These are phyloP conservation scores for Lachancea lanzarotensis DNA, from an alignment of 805 yeast genomes.

Conservation along the genomic window DNA sequence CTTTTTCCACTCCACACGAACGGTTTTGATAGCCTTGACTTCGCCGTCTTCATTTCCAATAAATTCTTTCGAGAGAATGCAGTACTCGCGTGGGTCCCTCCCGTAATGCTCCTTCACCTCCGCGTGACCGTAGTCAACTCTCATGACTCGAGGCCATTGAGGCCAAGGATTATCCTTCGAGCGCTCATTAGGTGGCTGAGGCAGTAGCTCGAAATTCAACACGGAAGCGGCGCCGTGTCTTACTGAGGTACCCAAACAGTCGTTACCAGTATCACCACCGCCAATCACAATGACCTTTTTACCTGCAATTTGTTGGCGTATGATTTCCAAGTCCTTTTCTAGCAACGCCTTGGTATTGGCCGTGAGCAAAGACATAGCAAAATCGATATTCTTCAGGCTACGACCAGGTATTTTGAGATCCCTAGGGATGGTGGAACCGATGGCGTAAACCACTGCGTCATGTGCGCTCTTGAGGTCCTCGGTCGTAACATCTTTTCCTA, in stretches of 20 bases:
- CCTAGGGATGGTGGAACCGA: slow-evolving; percentile 95
- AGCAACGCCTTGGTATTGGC: slow-evolving; percentile 86
- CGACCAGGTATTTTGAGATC: slow-evolving; percentile 94
- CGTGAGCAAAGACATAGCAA: slow-evolving; percentile 87
- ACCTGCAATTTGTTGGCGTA: slow-evolving; percentile 65
- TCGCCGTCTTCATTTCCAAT: slow-evolving; percentile 93
- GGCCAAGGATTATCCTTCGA: slow-evolving; percentile 99
- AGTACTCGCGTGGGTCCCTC: slow-evolving; percentile 94
- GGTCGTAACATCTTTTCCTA: slow-evolving; percentile 77
- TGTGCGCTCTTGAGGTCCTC: slow-evolving; percentile 55
- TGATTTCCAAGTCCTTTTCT: slow-evolving; percentile 70
- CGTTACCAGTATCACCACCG: slow-evolving; percentile 99
- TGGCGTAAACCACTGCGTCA: slow-evolving; percentile 86
- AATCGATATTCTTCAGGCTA: slow-evolving; percentile 80
- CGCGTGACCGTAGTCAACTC: slow-evolving; percentile 96
- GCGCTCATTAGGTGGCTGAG: slow-evolving; percentile 81
- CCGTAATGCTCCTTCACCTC: slow-evolving; percentile 95
- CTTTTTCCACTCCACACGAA: slow-evolving; percentile 96
- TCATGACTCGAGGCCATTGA: slow-evolving; percentile 97
- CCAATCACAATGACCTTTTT: slow-evolving; percentile 95
- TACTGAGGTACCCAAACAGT: slow-evolving; percentile 94
- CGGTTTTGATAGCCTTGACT: slow-evolving; percentile 91
- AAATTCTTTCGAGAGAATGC: slow-evolving; percentile 91
- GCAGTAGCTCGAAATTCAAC: slow-evolving; percentile 87
- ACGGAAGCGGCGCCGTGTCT: slow-evolving; percentile 97